Base-by-base conservation (phyloP, 2,329 filamentous ascomycete genomes). In the Aspergillus nomiae region DNA sequence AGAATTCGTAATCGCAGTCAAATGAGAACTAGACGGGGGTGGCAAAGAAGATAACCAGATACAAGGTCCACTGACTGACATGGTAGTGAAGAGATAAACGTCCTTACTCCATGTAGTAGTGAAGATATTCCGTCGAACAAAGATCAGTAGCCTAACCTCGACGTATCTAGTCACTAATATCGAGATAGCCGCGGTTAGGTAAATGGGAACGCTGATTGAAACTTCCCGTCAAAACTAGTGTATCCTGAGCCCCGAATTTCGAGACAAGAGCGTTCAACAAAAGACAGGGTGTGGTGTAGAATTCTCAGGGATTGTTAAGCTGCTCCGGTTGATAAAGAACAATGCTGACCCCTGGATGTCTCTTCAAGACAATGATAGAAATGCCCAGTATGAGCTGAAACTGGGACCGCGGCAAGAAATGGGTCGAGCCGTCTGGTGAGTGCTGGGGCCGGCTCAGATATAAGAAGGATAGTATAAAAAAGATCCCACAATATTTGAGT, bases 31-130 rank as follows among this genome's bases (percentile, higher is more conserved):
- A 57, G 71, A 65, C 59, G 73, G 70, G 45, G 73, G 71, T 59
- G 73, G 71, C 63, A 76, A 66, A 48, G 74, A 71, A 50, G 74
- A 70, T 61, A 75, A 65, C 74, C 74, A 77, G 59, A 74, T 71
- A 67, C 74, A 76, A 67, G 74, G 76, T 54, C 75, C 76, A 56
- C 70, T 76, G 67, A 73, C 75, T 68, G 76, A 76, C 70, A 76
- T 76, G 71, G 63, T 76, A 72, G 59, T 65, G 12, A 53, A 28
- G 55, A 46, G 34, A 54, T 56, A 50, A 41, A 38, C n/a, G 24
- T 45, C 41, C 58, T 56, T 68, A 63, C 48, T 64, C 63, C 65
- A 65, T 65, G 50, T 48, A 65, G 45, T 56, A 60, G 51, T 19
- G 41, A 19, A 53, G 28, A 36, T 34, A 46, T 53, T 32, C 26